Conservation (phyloP, 345 rosid species). For the Dipteronia dyeriana region DNA sequence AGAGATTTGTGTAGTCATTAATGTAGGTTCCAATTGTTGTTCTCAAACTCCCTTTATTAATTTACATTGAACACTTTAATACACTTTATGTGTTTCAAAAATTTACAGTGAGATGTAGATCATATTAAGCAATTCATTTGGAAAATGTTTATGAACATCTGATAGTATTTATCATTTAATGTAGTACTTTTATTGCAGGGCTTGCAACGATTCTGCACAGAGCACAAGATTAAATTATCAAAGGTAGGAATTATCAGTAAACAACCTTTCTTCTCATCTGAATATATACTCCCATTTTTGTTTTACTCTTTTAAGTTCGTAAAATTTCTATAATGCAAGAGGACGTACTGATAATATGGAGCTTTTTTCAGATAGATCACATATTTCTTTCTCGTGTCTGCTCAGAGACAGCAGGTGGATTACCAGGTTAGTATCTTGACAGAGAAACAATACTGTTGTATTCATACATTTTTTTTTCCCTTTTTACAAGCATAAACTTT, state of each 20-base stretch:
- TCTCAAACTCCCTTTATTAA: not conserved
- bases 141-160: not conserved
- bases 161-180: not conserved
- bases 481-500: not conserved
- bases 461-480: not conserved
- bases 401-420: conserved; percentile 96
- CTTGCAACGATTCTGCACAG: conserved; percentile 86
- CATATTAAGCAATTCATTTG: not conserved
- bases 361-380: conserved; percentile 75
- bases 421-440: conserved; percentile 67
- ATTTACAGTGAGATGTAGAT: too few species aligned
- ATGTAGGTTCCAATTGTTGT: not conserved
- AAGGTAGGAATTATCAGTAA: conserved; percentile 48
- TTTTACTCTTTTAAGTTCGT: not conserved
- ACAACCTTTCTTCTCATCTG: not conserved
- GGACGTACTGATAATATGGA: conserved; percentile 14
- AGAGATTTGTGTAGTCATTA: not conserved
- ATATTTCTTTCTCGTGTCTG: conserved; percentile 93
- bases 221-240: conserved; percentile 87
- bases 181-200: conserved; percentile 52
- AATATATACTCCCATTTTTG: not conserved
- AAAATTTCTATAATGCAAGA: conserved; percentile 11
- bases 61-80: not conserved
- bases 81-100: not conserved
- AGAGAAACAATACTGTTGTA: not conserved